These are phyloP conservation scores for Selenicereus undatus DNA, from an alignment of 148 eudicot species.

Conservation along the genomic window DNA sequence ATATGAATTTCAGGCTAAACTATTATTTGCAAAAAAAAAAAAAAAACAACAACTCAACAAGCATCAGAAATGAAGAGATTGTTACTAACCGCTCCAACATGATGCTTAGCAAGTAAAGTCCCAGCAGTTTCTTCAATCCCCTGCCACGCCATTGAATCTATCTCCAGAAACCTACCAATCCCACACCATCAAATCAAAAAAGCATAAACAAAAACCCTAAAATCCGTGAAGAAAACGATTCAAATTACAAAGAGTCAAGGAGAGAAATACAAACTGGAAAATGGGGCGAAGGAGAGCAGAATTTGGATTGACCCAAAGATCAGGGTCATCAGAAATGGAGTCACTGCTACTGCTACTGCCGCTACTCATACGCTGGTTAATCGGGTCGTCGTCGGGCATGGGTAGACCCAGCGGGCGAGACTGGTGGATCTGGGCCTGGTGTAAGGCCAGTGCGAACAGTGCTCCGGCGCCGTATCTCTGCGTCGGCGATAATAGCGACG, in stretches of 20 bases:
- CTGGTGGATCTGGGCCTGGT: conserved; percentile 81
- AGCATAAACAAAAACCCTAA: neutral
- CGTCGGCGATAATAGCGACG: conserved; percentile 56
- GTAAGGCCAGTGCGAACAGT: conserved; percentile 68
- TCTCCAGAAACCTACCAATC: conserved; percentile 62
- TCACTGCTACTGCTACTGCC: conserved; percentile 26
- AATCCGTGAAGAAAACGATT: neutral
- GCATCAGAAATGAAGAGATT: neutral
- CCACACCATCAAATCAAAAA: conserved; percentile 6
- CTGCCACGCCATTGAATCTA: conserved; percentile 64
- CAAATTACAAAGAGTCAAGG: neutral
- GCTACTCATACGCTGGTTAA: conserved; percentile 30
- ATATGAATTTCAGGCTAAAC: neutral
- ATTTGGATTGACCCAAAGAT: conserved; percentile 62
- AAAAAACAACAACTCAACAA: neutral
- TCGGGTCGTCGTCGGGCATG: conserved; percentile 13
- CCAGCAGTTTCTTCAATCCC: conserved; percentile 89
- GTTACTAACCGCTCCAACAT: conserved; percentile 76
- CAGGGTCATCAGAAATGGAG: conserved; percentile 61
- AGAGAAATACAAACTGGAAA: conserved; percentile 41
- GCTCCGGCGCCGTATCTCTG: conserved; percentile 80
- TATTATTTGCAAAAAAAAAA: neutral
- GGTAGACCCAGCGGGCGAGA: conserved; percentile 52
- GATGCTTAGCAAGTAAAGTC: conserved; percentile 44
- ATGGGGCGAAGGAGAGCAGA: conserved; percentile 72